Percentiles rank a stretch among this genome's conserved stretches.
Evolutionary conservation across 2,329 filamentous ascomycete genomes (phyloP).

Genomic region (Monosporascus ibericus): DNA sequence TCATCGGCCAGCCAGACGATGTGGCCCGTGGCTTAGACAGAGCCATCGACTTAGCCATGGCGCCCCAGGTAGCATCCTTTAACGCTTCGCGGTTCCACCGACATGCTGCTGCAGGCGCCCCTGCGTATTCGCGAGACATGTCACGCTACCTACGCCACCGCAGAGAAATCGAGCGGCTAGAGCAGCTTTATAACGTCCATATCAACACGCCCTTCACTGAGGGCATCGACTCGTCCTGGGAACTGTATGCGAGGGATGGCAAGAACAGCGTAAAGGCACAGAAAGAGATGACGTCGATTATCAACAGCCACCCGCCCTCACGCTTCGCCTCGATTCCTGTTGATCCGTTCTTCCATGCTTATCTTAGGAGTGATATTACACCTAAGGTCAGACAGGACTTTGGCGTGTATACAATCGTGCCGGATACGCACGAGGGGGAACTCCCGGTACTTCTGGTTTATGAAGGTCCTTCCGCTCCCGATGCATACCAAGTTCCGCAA

Average conservation of each 20-base stretch:
- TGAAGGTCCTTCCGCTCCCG: constrained; percentile 53
- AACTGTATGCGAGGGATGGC: constrained; percentile 79
- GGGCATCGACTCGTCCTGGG: constrained; percentile 71
- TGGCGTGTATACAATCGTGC: constrained; percentile 69
- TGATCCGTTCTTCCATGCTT: constrained; percentile 73
- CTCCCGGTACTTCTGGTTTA: constrained; percentile 67
- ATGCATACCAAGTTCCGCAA: constrained; percentile 49
- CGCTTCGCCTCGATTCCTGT: constrained; percentile 62
- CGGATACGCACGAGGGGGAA: constrained; percentile 53
- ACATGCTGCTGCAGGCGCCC: constrained; percentile 64
- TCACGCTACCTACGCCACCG: constrained; percentile 83
- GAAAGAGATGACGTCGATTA: constrained; percentile 67
- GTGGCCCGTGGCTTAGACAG: constrained; percentile 72
- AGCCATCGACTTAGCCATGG: constrained; percentile 81
- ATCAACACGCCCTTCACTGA: constrained; percentile 72
- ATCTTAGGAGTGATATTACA: constrained; percentile 59
- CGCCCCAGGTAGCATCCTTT: constrained; percentile 77
- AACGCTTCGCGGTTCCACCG: constrained; percentile 77
- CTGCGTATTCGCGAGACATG: constrained; percentile 75
- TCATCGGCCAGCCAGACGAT: constrained; percentile 72
- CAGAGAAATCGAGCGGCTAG: constrained; percentile 74
- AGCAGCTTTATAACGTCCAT: constrained; percentile 74
- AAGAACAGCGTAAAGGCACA: constrained; percentile 76
- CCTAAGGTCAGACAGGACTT: constrained; percentile 59
- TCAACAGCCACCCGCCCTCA: constrained; percentile 67